Evolutionary conservation across 2,329 filamentous ascomycete species (phyloP).

Genomic region (Penicillium fuscoglaucum): DNA sequence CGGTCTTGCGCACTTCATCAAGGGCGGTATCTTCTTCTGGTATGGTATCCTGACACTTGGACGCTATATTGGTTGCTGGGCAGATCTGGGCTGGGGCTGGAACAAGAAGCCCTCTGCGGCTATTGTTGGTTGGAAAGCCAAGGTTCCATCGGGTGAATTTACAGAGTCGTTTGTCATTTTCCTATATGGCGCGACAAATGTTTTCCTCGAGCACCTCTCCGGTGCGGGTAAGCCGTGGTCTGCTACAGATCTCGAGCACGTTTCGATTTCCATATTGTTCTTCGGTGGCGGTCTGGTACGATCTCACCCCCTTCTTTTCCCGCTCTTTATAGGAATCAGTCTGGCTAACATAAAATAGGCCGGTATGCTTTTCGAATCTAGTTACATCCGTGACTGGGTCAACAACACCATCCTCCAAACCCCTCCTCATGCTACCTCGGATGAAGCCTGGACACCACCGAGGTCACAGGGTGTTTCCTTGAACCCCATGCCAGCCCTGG

Average conservation of each 20-base stretch:
- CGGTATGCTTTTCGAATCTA: constrained; percentile 84
- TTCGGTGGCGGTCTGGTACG: constrained; percentile 82
- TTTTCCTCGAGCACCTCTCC: constrained; percentile 87
- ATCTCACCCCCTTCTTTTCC: not conserved
- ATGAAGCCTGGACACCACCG: constrained; percentile 59
- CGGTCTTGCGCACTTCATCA: constrained; percentile 89
- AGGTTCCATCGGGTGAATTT: constrained; percentile 77
- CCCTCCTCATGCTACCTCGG: constrained; percentile 42
- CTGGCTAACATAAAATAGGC: constrained; percentile 47
- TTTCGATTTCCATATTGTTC: constrained; percentile 91
- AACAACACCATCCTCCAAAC: constrained; percentile 51
- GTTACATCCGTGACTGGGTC: constrained; percentile 59
- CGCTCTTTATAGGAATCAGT: not conserved
- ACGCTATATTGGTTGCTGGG: constrained; percentile 86
- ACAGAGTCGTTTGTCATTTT: constrained; percentile 88
- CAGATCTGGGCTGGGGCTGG: constrained; percentile 93
- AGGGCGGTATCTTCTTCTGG: constrained; percentile 94
- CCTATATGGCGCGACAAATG: constrained; percentile 82
- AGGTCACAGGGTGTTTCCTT: constrained; percentile 71
- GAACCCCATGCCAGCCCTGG: constrained; percentile 83
- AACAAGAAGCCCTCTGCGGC: constrained; percentile 70
- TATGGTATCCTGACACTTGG: constrained; percentile 84
- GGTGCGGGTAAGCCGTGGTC: constrained; percentile 71
- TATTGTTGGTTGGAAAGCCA: constrained; percentile 61
- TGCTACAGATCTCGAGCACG: constrained; percentile 80